Evolutionary conservation across 1,284 basidiomycete species (phyloP), one percentile per base, ranked within the genome.

Genomic region (Ganoderma resinaceum): DNA sequence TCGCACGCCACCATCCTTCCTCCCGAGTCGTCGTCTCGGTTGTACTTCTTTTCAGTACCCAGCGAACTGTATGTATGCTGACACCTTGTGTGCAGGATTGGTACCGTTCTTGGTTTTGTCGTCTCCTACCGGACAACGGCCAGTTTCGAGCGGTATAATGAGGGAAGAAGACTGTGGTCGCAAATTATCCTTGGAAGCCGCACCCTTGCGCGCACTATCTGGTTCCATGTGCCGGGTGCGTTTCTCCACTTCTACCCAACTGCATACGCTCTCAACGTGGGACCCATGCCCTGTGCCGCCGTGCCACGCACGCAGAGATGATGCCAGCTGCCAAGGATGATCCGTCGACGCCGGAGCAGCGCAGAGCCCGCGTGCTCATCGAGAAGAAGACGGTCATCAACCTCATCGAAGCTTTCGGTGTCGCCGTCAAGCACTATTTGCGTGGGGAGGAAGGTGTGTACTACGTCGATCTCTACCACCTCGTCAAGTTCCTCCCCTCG

Each of bases 91-190:
- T 61, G 38, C 69, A 89, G 88, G 14, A 77, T 89, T 55, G 89
- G 89, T 83, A 90, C 88, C 8, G 87, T 91, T 0, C 81, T 90
- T 12, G 89, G 88, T 84, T 90, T 91, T 71, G 85, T 90, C 46
- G 85, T 91, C 64, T 88, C 88, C 0, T 89, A 87, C 76, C 82
- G 91, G 46, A 93, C 92, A 0, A 92, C 91, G 2, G 91, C 91
- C 2, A 91, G 91, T 26, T 93, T 92, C 75, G 91, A 92, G 74
- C 82, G 90, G 26, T 91, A 94, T 79, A 90, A 89, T 72, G 92
- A 94, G 74, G 92, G 92, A 4, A 82, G 92, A 57, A 79, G 85
- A 59, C 80, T 89, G 31, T 94, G 92, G 92, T 89, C 89, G 5
- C 85, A 89, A 71, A 89, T 93, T 64, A 86, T 91, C 58, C 79